Percentiles rank a stretch among this genome's conserved stretches.
These are phyloP conservation scores for Chrysoporthe puriensis DNA, from an alignment of 2,329 filamentous ascomycete genomes.

Conservation along the genomic window DNA sequence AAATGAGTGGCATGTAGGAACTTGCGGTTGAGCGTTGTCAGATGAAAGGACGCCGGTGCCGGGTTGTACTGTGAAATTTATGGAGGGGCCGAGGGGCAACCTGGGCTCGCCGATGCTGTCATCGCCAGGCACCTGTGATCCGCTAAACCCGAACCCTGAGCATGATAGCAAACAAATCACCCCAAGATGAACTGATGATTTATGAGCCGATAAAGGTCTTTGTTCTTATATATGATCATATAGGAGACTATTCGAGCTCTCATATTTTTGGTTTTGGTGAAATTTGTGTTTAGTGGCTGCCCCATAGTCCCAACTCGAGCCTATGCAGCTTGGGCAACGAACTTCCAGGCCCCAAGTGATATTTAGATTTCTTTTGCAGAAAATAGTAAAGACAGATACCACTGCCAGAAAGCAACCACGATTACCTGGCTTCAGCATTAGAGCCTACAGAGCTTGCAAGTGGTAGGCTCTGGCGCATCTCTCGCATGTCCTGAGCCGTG, in stretches of 20 bases:
- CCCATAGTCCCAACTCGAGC: no score
- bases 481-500: neutral
- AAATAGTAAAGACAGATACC: neutral
- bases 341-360: no score
- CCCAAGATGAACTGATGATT: no score
- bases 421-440: neutral
- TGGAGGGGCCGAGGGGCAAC: neutral
- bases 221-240: no score
- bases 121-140: constrained; percentile 13
- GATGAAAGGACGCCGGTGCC: no score
- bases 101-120: constrained; percentile 22
- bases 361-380: neutral
- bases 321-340: no score
- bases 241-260: neutral
- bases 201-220: no score
- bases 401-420: neutral
- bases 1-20: no score
- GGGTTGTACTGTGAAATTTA: neutral
- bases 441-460: neutral
- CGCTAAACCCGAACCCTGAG: constrained; percentile 7
- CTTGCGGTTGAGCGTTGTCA: no score
- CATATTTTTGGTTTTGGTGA: neutral
- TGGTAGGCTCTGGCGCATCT: neutral
- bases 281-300: neutral
- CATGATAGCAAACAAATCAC: neutral